These are phyloP conservation scores for Cinnamomum micranthum DNA, from an alignment of 164 flowering plant species.

Conservation along the genomic window DNA sequence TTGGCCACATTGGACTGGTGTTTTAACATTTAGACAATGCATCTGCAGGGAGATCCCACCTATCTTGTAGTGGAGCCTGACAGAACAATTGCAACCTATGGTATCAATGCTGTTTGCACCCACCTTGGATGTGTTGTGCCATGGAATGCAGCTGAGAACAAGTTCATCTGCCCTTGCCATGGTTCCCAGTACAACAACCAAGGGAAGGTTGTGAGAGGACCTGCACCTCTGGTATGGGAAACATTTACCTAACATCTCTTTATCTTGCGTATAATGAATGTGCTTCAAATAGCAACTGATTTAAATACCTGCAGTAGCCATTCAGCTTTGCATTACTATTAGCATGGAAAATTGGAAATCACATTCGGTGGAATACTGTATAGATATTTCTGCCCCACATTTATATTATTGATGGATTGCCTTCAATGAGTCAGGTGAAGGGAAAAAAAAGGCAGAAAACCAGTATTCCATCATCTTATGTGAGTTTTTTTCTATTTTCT, in stretches of 20 bases:
- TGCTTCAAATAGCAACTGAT: background rate
- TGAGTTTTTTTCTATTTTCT: too few species aligned
- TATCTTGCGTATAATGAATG: background rate
- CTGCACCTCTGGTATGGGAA: slow-evolving; percentile 86
- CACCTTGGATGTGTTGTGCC: slow-evolving; percentile 98
- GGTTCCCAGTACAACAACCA: slow-evolving; percentile 92
- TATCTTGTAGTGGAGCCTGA: slow-evolving; percentile 90
- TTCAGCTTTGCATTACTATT: background rate
- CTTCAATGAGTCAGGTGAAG: background rate
- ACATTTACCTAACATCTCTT: background rate
- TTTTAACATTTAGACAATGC: background rate
- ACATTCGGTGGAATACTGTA: background rate
- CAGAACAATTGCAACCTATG: slow-evolving; percentile 78
- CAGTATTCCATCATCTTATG: too few species aligned
- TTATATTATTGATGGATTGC: background rate
- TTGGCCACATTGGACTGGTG: background rate
- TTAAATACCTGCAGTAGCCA: background rate
- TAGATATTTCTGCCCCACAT: background rate
- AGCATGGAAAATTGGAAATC: background rate
- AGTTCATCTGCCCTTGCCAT: slow-evolving; percentile 93
- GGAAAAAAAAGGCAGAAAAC: background rate
- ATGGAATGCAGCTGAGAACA: slow-evolving; percentile 72
- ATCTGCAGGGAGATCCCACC: slow-evolving; percentile 83
- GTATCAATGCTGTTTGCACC: slow-evolving; percentile 91
- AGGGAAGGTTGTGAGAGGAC: slow-evolving; percentile 88